Evolutionary conservation across 2,329 filamentous ascomycete genomes (phyloP), one percentile per base, ranked within the genome.

Genomic region (Aspergillus sp.): DNA sequence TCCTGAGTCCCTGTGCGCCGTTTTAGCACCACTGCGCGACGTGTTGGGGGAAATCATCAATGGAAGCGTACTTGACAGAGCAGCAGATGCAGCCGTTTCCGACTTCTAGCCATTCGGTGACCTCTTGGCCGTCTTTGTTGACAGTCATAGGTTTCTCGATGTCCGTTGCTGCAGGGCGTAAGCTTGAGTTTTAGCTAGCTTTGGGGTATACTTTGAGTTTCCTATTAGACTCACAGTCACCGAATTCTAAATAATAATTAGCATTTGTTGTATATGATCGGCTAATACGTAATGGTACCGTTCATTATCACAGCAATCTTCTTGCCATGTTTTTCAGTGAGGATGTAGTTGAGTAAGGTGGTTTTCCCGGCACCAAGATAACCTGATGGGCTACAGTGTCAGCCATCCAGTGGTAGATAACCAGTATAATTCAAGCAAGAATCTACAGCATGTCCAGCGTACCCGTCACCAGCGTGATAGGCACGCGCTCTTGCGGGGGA

Each of bases 221-320:
- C 11, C 33, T 27, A 17, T 17, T 27, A 11, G 12, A 74, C 85
- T 79, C 77, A 91, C 89, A 91, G 68, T 92, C 88, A 57, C 90
- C 90, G 73, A 93, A 93, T 76, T 93, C 90, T 91, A 22, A 55
- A 8, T 22, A 19, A 33, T 51, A 24, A 22, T 66, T 61, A 70
- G 68, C 52, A 64, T 3, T 24, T 30, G n/a, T 33, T 33, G 15
- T 48, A 20, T 2, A 15, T 5, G 4, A 11, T 11, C 17, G 7
- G n/a, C 13, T 22, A 27, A 15, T 33, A 37, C 19, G 51, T 40
- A 19, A n/a, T 27, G 73, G 70, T 69, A 77, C 91, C 92, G 75
- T 99, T 99, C 79, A 99, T 85, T 57, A 99, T 98, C 13, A 99
- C 95, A 11, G 95, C 95, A 73, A 99, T 95, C 70, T 92, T 96